phyloP scores from a whole-genome alignment of 208 protist species.

The Lotmaria passim region DNA sequence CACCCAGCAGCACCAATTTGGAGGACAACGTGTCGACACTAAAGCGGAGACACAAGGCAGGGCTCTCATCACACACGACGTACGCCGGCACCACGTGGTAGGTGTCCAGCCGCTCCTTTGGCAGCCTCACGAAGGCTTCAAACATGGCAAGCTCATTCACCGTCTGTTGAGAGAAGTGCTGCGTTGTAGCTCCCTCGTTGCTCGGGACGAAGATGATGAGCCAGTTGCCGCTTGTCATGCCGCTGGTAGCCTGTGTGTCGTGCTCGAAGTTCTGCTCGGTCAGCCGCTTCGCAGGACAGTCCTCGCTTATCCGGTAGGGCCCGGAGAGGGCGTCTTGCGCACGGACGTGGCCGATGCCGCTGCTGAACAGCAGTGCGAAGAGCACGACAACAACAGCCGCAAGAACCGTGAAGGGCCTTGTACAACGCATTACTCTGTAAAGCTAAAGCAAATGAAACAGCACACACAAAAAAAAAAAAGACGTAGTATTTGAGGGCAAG shows the following conservation, averaged over 20 bases:
- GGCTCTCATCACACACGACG: slow-evolving; percentile 35
- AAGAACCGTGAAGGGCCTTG: background rate
- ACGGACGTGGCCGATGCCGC: background rate
- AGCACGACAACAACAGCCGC: background rate
- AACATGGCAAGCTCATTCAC: slow-evolving; percentile 26
- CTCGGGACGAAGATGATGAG: slow-evolving; percentile 34
- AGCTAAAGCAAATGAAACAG: background rate
- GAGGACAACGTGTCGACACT: slow-evolving; percentile 4
- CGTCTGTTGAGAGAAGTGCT: slow-evolving; percentile 20
- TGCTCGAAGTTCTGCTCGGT: slow-evolving; percentile 29
- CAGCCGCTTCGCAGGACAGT: slow-evolving; percentile 20
- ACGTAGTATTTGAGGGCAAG: too few species aligned
- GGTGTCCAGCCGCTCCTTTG: slow-evolving; percentile 5
- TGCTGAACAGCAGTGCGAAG: slow-evolving; percentile 2
- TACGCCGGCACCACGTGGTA: slow-evolving; percentile 33
- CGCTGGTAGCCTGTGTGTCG: slow-evolving; percentile 29
- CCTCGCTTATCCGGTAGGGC: slow-evolving; percentile 14
- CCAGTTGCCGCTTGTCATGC: slow-evolving; percentile 39
- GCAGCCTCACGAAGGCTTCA: slow-evolving; percentile 22
- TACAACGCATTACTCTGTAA: background rate
- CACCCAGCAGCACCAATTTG: slow-evolving; percentile 20
- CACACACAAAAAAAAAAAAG: background rate
- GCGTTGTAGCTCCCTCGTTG: slow-evolving; percentile 20
- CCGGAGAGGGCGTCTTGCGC: background rate
- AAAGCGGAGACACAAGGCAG: slow-evolving; percentile 23